phyloP scores from a whole-genome alignment of 1,284 basidiomycete species.

The Phellopilus nigrolimitatus region DNA sequence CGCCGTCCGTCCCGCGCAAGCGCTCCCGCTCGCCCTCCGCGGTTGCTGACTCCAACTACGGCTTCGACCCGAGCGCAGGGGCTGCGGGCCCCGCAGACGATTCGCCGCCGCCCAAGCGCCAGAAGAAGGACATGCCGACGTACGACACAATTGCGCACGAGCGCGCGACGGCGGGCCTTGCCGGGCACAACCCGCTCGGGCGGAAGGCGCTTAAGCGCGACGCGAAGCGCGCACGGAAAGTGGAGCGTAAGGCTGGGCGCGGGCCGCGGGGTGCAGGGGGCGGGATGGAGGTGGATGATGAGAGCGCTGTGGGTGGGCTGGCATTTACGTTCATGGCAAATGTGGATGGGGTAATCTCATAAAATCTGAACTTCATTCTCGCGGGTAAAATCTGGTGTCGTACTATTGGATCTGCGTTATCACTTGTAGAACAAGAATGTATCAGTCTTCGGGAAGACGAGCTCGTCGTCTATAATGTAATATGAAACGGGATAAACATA shows the following conservation, averaged over 20 bases:
- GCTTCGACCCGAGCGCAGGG: conserved; percentile 19
- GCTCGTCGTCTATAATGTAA: too few species aligned
- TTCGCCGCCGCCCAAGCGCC: conserved; percentile 53
- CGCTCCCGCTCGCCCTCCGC: conserved; percentile 31
- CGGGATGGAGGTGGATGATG: conserved; percentile 37
- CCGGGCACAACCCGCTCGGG: conserved; percentile 50
- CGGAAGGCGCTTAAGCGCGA: conserved; percentile 55
- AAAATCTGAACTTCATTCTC: neutral
- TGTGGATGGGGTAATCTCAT: conserved; percentile 12
- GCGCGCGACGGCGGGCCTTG: conserved; percentile 40
- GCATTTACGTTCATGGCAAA: conserved; percentile 22
- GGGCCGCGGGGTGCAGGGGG: conserved; percentile 7
- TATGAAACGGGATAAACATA: too few species aligned
- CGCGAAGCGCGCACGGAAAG: conserved; percentile 52
- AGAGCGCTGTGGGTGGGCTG: conserved; percentile 24
- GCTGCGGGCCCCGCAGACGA: too few species aligned
- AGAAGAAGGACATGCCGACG: conserved; percentile 42
- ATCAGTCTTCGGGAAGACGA: too few species aligned
- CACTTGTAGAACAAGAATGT: too few species aligned
- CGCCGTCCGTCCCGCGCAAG: conserved; percentile 34
- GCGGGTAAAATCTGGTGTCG: too few species aligned
- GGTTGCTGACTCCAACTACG: neutral
- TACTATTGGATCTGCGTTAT: too few species aligned
- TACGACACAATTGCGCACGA: conserved; percentile 43
- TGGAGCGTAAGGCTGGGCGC: conserved; percentile 24